phyloP scores from a whole-genome alignment of 1,284 basidiomycete species.

The Trichosporon ovoides region DNA sequence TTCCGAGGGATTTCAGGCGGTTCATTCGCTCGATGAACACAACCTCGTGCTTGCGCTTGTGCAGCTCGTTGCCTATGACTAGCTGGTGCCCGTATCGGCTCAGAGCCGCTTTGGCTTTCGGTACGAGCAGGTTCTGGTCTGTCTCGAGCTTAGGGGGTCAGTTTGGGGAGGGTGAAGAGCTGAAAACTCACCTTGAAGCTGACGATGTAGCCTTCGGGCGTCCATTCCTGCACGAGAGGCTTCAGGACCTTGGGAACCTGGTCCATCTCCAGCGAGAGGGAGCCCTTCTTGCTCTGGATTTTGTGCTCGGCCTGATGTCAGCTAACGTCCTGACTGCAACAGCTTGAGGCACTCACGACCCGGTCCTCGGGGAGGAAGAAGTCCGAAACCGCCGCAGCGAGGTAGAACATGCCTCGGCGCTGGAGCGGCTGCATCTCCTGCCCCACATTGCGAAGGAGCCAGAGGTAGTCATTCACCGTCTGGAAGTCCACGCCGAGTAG shows the following conservation, averaged over 20 bases:
- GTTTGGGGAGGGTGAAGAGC: background rate
- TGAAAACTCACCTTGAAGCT: slow-evolving; percentile 87
- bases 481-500: slow-evolving; percentile 86
- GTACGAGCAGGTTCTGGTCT: slow-evolving; percentile 74
- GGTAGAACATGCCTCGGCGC: slow-evolving; percentile 80
- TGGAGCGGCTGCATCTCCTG: slow-evolving; percentile 57
- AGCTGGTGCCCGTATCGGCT: slow-evolving; percentile 94
- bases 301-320: slow-evolving; percentile 81
- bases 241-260: slow-evolving; percentile 95
- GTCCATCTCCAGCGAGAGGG: slow-evolving; percentile 92
- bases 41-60: slow-evolving; percentile 83
- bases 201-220: slow-evolving; percentile 82
- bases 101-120: slow-evolving; percentile 81
- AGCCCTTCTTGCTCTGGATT: slow-evolving; percentile 93
- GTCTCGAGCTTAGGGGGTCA: slow-evolving; percentile 80
- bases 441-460: slow-evolving; percentile 77
- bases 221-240: slow-evolving; percentile 90
- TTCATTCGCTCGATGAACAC: slow-evolving; percentile 63
- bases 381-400: slow-evolving; percentile 95
- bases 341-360: slow-evolving; percentile 58
- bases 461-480: slow-evolving; percentile 94
- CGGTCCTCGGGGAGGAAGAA: slow-evolving; percentile 90
- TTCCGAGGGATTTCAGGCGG: slow-evolving; percentile 10
- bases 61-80: slow-evolving; percentile 91
- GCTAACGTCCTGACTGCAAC: background rate